Evolutionary conservation across 208 protist genomes (phyloP).

Genomic region (Trichomonas tenax): DNA sequence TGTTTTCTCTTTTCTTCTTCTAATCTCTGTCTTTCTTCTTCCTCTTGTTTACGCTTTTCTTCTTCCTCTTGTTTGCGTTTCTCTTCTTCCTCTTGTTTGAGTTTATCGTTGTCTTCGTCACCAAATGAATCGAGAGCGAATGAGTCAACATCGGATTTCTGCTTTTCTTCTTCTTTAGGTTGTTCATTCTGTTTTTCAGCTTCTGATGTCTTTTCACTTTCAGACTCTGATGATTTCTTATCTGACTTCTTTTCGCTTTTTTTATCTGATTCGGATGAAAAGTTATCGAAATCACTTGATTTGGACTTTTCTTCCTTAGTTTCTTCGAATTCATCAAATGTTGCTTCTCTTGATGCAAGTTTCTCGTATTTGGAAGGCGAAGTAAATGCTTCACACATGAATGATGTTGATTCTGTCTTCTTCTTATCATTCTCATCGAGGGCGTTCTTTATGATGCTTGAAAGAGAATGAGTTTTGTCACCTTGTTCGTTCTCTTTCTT

Average conservation of each 20-base stretch:
- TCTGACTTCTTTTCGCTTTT: not conserved
- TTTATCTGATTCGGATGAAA: not conserved
- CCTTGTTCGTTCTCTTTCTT: not conserved
- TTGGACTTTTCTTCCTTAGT: not conserved
- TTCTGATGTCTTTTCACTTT: not conserved
- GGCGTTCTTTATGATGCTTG: not conserved
- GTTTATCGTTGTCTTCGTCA: not conserved
- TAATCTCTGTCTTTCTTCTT: not conserved
- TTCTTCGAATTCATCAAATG: not conserved
- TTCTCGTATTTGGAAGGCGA: not conserved
- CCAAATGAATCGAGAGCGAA: not conserved
- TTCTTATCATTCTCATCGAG: not conserved
- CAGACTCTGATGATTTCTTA: not conserved
- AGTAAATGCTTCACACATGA: not conserved
- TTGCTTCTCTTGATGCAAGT: not conserved
- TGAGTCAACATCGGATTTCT: not conserved
- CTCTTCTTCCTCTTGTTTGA: not conserved
- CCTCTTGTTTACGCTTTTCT: not conserved
- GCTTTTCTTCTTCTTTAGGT: not conserved
- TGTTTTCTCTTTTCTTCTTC: not conserved
- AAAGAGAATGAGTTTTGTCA: not conserved
- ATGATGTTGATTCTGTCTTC: not conserved
- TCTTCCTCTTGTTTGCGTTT: not conserved
- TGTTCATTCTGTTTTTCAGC: not conserved
- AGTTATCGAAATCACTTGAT: too few relatives aligned